Evolutionary conservation across 2,329 filamentous ascomycete genomes (phyloP).

Genomic region (Fusarium sp.): DNA sequence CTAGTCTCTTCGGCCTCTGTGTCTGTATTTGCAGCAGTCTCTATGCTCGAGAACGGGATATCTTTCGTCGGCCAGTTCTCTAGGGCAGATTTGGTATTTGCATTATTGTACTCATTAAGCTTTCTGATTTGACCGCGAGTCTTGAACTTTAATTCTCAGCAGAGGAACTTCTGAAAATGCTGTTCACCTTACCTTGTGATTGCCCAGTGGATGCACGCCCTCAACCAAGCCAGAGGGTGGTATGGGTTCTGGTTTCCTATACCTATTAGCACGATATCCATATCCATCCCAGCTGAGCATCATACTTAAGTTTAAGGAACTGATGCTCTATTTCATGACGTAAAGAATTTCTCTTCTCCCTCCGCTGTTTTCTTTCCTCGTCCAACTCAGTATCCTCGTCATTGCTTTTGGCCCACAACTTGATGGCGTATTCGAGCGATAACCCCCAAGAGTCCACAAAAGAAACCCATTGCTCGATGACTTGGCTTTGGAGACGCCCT

Average conservation of each 20-base stretch:
- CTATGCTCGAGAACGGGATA: constrained; percentile 8
- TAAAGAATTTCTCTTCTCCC: background rate
- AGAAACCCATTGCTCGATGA: background rate
- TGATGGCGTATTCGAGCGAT: background rate
- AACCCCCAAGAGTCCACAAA: background rate
- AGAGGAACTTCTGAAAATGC: background rate
- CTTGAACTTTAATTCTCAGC: background rate
- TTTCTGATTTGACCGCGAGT: background rate
- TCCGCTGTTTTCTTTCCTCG: background rate
- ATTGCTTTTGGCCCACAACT: background rate
- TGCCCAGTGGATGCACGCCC: background rate
- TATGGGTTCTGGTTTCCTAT: background rate
- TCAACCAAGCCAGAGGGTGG: background rate
- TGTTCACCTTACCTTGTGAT: background rate
- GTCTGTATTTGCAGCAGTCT: background rate
- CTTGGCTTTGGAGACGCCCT: background rate
- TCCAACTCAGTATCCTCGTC: background rate
- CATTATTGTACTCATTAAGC: background rate
- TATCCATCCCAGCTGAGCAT: too few relatives aligned
- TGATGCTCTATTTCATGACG: background rate
- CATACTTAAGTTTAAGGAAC: background rate
- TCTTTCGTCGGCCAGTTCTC: constrained; percentile 12
- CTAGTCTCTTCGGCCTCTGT: background rate
- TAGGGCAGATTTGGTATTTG: background rate
- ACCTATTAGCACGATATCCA: background rate